Conservation (phyloP, 257 asterid genomes). For the Nicotiana otophora region DNA sequence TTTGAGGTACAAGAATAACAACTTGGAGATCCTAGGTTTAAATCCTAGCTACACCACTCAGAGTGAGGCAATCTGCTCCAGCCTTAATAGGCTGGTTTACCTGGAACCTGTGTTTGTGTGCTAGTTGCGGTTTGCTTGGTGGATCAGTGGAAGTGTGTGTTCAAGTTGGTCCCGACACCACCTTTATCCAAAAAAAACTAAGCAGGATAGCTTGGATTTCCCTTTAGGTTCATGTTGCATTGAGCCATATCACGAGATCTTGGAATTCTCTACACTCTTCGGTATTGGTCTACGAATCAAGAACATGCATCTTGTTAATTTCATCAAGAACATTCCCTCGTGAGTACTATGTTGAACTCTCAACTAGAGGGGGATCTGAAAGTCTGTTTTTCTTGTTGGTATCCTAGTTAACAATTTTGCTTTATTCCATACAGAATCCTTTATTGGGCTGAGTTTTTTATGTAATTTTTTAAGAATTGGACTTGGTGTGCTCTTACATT, state of each 20-base stretch:
- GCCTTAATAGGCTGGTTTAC: not conserved
- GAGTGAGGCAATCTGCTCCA: not conserved
- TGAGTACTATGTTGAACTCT: not conserved
- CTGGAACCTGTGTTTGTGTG: not conserved
- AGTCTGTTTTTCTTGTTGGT: not conserved
- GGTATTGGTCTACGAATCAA: not conserved
- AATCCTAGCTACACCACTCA: not conserved
- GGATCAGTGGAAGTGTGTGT: not conserved
- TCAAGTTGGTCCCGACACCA: not conserved
- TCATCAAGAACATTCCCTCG: not conserved
- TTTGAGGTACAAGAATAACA: not conserved
- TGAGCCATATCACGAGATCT: not conserved
- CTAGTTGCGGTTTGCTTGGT: not conserved
- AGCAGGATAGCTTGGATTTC: not conserved
- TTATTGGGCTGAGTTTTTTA: not conserved
- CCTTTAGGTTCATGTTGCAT: not conserved
- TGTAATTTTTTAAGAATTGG: not conserved
- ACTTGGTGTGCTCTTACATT: not conserved
- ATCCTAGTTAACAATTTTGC: not conserved
- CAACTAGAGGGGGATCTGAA: not conserved
- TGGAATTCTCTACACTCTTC: not conserved
- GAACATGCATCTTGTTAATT: not conserved
- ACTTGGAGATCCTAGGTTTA: not conserved
- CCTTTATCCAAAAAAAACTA: not conserved
- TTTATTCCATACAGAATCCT: not conserved